phyloP scores from a whole-genome alignment of 2,329 filamentous ascomycete species.

The Pseudopyricularia cyperi region DNA sequence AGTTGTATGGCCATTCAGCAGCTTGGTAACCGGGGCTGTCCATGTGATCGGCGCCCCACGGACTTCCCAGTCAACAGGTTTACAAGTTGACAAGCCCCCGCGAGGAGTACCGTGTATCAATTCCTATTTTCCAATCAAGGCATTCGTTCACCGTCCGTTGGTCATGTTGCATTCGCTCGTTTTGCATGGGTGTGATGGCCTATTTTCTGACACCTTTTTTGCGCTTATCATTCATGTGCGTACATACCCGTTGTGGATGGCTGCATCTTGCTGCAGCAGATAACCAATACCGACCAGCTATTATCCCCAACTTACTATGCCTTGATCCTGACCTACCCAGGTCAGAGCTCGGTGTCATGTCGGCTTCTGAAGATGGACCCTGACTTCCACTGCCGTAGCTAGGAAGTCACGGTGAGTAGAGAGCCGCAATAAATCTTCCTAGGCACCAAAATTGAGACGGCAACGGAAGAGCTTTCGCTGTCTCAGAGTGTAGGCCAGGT shows the following conservation, averaged over 20 bases:
- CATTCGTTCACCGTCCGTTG: background rate
- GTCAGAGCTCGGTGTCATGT: conserved; percentile 27
- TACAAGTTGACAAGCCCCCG: background rate
- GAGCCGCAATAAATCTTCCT: conserved; percentile 54
- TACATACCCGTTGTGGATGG: no score
- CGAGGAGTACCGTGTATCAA: no score
- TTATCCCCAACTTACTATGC: no score
- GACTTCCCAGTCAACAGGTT: background rate
- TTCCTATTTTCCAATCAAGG: no score
- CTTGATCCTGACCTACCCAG: background rate
- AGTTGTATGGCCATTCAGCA: background rate
- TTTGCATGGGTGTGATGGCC: no score
- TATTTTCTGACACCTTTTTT: background rate
- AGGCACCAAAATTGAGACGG: conserved; percentile 72
- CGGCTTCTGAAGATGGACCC: conserved; percentile 58
- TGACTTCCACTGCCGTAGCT: conserved; percentile 39
- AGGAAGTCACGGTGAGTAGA: conserved; percentile 58
- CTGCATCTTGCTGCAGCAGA: no score
- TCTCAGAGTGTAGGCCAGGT: conserved; percentile 77
- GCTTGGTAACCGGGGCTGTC: background rate
- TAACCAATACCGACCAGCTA: no score
- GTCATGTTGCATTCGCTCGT: background rate
- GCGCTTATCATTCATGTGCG: no score
- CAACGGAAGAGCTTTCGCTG: conserved; percentile 51
- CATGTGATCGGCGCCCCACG: background rate